Conservation (phyloP, 257 asterid genomes). For the Solanum peruvianum region DNA sequence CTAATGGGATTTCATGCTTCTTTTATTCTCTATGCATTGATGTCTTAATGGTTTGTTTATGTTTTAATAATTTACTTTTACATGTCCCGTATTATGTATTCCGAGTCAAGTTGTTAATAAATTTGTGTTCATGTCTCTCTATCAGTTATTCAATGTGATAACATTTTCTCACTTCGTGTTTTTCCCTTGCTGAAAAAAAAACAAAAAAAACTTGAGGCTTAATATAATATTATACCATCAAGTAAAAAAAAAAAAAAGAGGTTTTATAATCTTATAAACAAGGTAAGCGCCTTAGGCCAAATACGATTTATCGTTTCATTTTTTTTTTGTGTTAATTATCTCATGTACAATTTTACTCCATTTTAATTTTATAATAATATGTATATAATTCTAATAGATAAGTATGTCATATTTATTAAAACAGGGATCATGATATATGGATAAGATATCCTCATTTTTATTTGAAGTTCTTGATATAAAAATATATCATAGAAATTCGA, state of each 20-base stretch:
- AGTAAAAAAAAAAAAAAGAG: neutral
- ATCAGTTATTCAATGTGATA: neutral
- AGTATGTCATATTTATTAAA: neutral
- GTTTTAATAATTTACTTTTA: neutral
- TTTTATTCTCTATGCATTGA: neutral
- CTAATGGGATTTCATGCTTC: slow-evolving; percentile 25
- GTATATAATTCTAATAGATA: neutral
- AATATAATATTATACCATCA: neutral
- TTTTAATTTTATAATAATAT: neutral
- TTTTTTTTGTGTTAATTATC: neutral
- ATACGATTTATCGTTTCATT: neutral
- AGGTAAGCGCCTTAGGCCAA: neutral
- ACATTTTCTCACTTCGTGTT: neutral
- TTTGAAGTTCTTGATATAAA: neutral
- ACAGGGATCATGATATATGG: neutral
- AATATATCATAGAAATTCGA: neutral
- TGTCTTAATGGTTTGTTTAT: neutral
- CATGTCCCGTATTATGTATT: neutral
- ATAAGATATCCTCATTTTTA: neutral
- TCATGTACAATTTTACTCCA: neutral
- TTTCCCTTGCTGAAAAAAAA: neutral
- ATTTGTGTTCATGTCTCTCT: neutral
- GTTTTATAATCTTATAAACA: neutral
- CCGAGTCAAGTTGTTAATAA: neutral
- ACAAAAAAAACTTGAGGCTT: no score